Percentiles rank a stretch among this genome's conserved stretches.
These are phyloP conservation scores for Salpingoeca rosetta DNA, from an alignment of 78 protist genomes.

Conservation along the genomic window DNA sequence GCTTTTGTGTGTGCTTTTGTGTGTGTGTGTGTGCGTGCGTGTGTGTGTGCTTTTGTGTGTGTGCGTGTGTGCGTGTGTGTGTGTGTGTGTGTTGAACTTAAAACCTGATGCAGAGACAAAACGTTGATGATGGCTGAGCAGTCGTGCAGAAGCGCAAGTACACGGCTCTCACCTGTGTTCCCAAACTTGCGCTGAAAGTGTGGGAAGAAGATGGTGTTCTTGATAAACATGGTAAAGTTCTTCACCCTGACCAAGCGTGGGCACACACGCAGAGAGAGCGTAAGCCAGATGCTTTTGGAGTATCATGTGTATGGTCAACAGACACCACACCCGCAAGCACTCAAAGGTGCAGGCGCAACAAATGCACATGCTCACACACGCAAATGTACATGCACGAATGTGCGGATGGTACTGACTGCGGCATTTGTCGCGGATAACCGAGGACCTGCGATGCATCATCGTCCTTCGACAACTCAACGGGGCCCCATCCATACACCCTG, in stretches of 20 bases:
- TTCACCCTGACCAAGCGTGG: no score
- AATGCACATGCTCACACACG: no score
- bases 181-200: not conserved
- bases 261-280: not conserved
- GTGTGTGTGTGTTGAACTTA: no score
- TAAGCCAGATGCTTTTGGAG: not conserved
- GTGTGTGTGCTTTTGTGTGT: no score
- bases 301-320: not conserved
- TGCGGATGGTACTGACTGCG: not conserved
- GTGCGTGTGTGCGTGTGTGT: no score
- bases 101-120: no score
- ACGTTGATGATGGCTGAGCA: no score
- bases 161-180: not conserved
- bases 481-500: not conserved
- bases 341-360: no score
- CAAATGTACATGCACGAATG: not conserved
- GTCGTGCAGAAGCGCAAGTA: no score
- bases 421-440: not conserved
- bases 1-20: no score
- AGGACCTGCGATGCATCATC: not conserved
- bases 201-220: not conserved
- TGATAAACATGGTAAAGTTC: not conserved
- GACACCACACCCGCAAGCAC: no score
- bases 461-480: not conserved
- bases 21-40: no score